phyloP scores from a whole-genome alignment of 83 land plant species.

The Picea engelmannii region DNA sequence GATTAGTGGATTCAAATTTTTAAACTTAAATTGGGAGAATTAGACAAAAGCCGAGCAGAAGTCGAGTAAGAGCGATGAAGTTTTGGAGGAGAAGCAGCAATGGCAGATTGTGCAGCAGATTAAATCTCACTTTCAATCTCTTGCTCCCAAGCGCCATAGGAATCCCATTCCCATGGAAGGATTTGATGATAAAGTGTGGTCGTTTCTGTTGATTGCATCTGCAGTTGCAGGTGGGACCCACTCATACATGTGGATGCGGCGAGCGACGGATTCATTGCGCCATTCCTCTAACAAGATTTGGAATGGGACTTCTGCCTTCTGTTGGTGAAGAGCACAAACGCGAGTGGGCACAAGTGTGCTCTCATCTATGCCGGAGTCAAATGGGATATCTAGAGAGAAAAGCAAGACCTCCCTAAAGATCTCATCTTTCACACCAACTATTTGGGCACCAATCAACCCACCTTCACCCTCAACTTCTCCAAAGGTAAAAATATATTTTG shows the following conservation, averaged over 20 bases:
- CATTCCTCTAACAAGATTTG: constrained; percentile 67
- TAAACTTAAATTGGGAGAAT: no score
- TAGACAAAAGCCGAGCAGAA: no score
- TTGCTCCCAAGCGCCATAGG: no score
- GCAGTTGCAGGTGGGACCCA: constrained; percentile 53
- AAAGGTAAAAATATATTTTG: constrained; percentile 31
- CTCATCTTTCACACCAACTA: constrained; percentile 84
- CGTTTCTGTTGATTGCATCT: not conserved
- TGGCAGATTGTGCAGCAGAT: no score
- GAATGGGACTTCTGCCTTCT: constrained; percentile 79
- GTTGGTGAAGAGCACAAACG: constrained; percentile 76
- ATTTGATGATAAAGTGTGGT: no score
- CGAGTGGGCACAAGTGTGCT: constrained; percentile 84
- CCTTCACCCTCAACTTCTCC: constrained; percentile 83
- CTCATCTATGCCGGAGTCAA: constrained; percentile 64
- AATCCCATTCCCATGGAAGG: no score
- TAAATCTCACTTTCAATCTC: no score
- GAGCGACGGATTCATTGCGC: constrained; percentile 78
- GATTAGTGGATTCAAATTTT: no score
- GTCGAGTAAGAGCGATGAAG: no score
- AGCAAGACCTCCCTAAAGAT: constrained; percentile 71
- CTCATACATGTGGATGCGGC: constrained; percentile 84
- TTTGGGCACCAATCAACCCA: constrained; percentile 78
- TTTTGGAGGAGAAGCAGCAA: no score
- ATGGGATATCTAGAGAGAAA: constrained; percentile 24